These are phyloP conservation scores for Westerdykella aurantiaca DNA, from an alignment of 2,329 filamentous ascomycete genomes.

Conservation along the genomic window DNA sequence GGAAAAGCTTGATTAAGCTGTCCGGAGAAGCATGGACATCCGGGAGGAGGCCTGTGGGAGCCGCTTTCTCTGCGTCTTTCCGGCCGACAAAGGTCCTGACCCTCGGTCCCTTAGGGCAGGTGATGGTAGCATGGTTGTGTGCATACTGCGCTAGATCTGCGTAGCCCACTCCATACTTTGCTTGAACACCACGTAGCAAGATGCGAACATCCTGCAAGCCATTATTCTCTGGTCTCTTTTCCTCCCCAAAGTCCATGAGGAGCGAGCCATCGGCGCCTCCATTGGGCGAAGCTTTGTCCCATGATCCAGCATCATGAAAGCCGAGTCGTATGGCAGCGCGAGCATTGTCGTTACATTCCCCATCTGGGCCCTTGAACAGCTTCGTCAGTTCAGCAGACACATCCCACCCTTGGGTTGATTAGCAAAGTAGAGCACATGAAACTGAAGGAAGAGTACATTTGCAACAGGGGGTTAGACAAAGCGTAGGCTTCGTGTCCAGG, in stretches of 20 bases:
- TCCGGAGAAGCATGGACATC: constrained; percentile 38
- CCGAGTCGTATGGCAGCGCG: constrained; percentile 19
- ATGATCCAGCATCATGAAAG: constrained; percentile 33
- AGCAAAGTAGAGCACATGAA: constrained; percentile 1
- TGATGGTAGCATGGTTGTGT: constrained; percentile 43
- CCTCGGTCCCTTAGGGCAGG: constrained; percentile 49
- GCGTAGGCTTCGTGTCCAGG: constrained; percentile 16
- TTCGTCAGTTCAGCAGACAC: constrained; percentile 26
- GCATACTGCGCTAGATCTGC: constrained; percentile 53
- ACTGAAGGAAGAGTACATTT: constrained; percentile 16
- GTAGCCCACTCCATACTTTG: constrained; percentile 43
- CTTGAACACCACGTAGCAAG: constrained; percentile 37
- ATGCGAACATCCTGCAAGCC: constrained; percentile 42
- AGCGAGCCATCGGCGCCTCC: constrained; percentile 42
- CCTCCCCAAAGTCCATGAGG: constrained; percentile 35
- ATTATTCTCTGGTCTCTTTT: constrained; percentile 37
- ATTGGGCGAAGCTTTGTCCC: constrained; percentile 30
- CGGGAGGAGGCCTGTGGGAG: constrained; percentile 45
- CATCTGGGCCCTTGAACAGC: constrained; percentile 18
- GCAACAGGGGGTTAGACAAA: constrained; percentile 24
- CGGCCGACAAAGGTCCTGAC: constrained; percentile 49
- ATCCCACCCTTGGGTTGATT: constrained; percentile 21
- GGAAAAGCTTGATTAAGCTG: constrained; percentile 44
- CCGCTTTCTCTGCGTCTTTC: constrained; percentile 39
- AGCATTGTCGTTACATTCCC: constrained; percentile 23